Conservation (phyloP, 768 basidiomycete genomes). For the Phanerochaete carnosa region DNA sequence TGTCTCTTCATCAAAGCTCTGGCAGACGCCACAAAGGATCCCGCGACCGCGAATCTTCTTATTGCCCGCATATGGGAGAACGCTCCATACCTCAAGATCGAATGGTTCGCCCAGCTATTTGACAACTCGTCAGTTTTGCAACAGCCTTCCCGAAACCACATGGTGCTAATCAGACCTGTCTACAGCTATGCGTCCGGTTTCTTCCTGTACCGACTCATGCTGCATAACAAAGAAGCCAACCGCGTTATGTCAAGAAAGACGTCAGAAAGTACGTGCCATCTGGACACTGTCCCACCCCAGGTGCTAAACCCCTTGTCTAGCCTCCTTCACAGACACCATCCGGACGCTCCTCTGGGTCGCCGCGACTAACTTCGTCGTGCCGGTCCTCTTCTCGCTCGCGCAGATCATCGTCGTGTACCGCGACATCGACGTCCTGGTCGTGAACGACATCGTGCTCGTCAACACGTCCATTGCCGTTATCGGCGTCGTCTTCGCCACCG, state of each 20-base stretch:
- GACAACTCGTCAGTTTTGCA: slow-evolving; percentile 25
- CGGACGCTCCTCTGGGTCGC: slow-evolving; percentile 27
- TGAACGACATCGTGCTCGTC: slow-evolving; percentile 26
- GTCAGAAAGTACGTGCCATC: slow-evolving; percentile 3
- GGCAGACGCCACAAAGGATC: slow-evolving; percentile 18
- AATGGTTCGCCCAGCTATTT: slow-evolving; percentile 28
- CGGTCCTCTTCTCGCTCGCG: slow-evolving; percentile 27
- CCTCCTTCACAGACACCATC: slow-evolving; percentile 19
- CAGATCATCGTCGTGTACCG: slow-evolving; percentile 29
- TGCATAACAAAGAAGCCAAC: slow-evolving; percentile 1
- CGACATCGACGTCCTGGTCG: slow-evolving; percentile 16
- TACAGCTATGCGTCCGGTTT: neutral
- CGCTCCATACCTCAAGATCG: slow-evolving; percentile 30
- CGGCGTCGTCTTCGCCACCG: slow-evolving; percentile 31
- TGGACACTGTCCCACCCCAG: no score
- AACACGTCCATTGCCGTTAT: slow-evolving; percentile 30
- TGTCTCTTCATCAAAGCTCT: slow-evolving; percentile 25
- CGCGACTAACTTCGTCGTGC: slow-evolving; percentile 31
- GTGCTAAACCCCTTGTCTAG: neutral
- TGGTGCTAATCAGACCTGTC: neutral
- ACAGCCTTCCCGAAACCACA: neutral
- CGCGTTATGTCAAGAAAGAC: slow-evolving; percentile 10
- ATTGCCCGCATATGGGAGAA: slow-evolving; percentile 20
- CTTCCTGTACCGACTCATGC: neutral
- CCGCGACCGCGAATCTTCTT: slow-evolving; percentile 11